Evolutionary conservation across 2,329 filamentous ascomycete species (phyloP), one percentile per base, ranked within the genome.

Genomic region (Pseudogymnoascus sp.): DNA sequence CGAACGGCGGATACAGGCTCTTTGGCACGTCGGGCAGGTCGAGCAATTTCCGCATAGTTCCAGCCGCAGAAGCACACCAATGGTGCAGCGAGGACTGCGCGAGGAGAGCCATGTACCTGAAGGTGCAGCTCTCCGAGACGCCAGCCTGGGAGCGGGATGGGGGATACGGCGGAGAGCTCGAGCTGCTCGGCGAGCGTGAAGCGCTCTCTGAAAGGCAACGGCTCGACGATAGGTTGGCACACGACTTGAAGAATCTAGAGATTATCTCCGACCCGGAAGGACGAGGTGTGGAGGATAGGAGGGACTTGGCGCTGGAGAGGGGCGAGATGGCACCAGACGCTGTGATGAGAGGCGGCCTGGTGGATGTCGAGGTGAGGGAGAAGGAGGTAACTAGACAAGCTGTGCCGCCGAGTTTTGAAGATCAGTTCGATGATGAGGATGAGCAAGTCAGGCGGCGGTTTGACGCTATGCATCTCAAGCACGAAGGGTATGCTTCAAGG

Each of bases 11-110:
- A 66, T 92, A 86, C 77, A 88, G 89, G 70, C 80, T 94, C 30
- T 77, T 88, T 22, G 75, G 77, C 63, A 76, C 71, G 65, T 78
- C 73, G 74, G 82, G 82, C 0, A 75, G 73, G 41, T 74, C 75
- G 11, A 81, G 80, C 62, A 81, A 84, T 62, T 84, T 85, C 62
- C 82, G 81, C 66, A 88, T 96, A 58, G 85, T 95, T 25, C 82
- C 84, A 64, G 84, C 82, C 61, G 84, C 85, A 67, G 85, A 91
- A 70, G 75, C 92, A 14, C 90, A 94, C 76, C 89, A 87, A 75
- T 99, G 92, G 91, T 99, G 94, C 75, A 90, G 87, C 0, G 81
- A 87, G 62, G 81, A 80, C 39, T 99, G 94, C 76, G 90, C 90
- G 2, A 84, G 85, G 66, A 82, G 90, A 58, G 92, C 90, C 2